Conservation (phyloP, 495 filamentous ascomycete species). For the Hypoxylon perforatum region DNA sequence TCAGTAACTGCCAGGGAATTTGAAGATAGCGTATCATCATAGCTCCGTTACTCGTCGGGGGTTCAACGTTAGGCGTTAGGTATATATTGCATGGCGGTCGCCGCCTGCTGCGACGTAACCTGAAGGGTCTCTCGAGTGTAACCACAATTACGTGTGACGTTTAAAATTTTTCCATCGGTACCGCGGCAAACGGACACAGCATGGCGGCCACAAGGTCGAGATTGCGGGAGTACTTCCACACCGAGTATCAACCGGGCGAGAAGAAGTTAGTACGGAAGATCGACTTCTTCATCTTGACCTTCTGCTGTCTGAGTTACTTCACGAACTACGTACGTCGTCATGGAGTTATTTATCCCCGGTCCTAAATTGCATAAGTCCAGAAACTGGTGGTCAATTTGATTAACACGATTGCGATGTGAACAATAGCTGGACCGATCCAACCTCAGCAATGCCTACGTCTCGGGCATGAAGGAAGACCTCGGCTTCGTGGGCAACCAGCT, state of each 20-base stretch:
- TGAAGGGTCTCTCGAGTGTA: slow-evolving; percentile 16
- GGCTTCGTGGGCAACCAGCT: slow-evolving; percentile 66
- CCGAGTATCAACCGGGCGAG: slow-evolving; percentile 54
- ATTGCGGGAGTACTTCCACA: slow-evolving; percentile 49
- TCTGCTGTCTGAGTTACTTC: slow-evolving; percentile 72
- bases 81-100: slow-evolving; percentile 23
- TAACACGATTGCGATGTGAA: slow-evolving; percentile 43
- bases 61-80: no score
- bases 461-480: slow-evolving; percentile 73
- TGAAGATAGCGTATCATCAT: slow-evolving; percentile 25
- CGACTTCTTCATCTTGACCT: slow-evolving; percentile 73
- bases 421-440: slow-evolving; percentile 66
- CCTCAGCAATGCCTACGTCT: slow-evolving; percentile 72
- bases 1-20: neutral
- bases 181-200: slow-evolving; percentile 24
- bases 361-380: no score
- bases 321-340: slow-evolving; percentile 50
- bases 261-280: slow-evolving; percentile 63
- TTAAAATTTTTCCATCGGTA: no score
- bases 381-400: slow-evolving; percentile 2
- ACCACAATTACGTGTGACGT: no score
- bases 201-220: slow-evolving; percentile 32
- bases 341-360: no score
- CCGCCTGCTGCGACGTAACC: slow-evolving; percentile 8
- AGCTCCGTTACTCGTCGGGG: neutral